A percentile compares a stretch with the other conserved stretches of the same genome.
Conservation (phyloP, 306 rosid species). For the Acacia acuminata region DNA sequence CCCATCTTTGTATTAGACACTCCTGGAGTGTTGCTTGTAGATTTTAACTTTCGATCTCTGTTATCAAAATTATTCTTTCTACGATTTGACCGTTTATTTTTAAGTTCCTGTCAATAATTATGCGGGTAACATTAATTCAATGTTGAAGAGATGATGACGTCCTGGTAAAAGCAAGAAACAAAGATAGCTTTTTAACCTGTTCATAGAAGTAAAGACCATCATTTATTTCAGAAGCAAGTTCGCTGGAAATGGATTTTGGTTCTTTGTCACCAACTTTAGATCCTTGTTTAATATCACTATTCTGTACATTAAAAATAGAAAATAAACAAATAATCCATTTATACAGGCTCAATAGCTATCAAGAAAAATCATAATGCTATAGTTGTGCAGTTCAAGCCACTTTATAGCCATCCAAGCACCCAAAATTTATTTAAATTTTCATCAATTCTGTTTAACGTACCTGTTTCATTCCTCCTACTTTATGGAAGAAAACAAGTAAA, state of each 20-base stretch:
- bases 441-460: not conserved
- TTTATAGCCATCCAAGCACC: not conserved
- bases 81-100: constrained; percentile 60
- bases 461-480: not conserved
- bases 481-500: not conserved
- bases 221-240: constrained; percentile 86
- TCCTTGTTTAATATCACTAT: constrained; percentile 52
- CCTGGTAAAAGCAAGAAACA: constrained; percentile 9
- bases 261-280: constrained; percentile 48
- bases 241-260: constrained; percentile 76
- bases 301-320: constrained; percentile 49
- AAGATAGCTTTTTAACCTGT: constrained; percentile 63
- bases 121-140: constrained; percentile 21
- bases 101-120: constrained; percentile 68
- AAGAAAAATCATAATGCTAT: not conserved
- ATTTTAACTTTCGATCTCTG: constrained; percentile 62
- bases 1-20: constrained; percentile 56
- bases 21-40: constrained; percentile 49
- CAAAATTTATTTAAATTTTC: constrained; percentile 1
- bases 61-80: constrained; percentile 67
- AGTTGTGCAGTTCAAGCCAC: constrained; percentile 6
- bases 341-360: not conserved
- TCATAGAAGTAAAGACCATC: constrained; percentile 92
- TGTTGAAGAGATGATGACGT: not conserved
- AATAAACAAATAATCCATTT: constrained; percentile 1